Percentiles rank a stretch among this genome's conserved stretches.
Evolutionary conservation across 1,284 basidiomycete genomes (phyloP).

Genomic region (Hemileccinum hortonii): DNA sequence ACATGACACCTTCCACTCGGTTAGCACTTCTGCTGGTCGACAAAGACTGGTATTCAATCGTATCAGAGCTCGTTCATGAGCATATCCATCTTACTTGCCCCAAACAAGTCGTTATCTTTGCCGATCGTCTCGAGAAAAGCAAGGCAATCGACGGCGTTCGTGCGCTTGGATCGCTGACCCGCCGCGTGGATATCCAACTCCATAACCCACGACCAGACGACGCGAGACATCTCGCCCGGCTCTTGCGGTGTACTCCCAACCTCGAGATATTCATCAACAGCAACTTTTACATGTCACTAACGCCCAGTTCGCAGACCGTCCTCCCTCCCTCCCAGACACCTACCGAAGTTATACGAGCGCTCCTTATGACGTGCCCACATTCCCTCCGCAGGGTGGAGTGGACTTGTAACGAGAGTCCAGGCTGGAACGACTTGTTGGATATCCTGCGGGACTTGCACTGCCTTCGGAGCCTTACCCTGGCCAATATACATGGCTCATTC

Average conservation of each 20-base stretch:
- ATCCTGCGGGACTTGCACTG: constrained; percentile 21
- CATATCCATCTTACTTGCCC: constrained; percentile 39
- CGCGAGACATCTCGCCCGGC: constrained; percentile 30
- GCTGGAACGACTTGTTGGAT: constrained; percentile 28
- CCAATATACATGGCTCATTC: constrained; percentile 35
- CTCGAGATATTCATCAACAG: constrained; percentile 39
- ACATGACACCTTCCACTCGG: constrained; percentile 10
- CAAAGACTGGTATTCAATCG: constrained; percentile 35
- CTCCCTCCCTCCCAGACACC: constrained; percentile 25
- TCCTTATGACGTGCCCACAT: constrained; percentile 22
- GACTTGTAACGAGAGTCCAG: constrained; percentile 33
- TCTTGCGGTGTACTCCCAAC: constrained; percentile 38
- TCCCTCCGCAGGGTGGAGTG: constrained; percentile 32
- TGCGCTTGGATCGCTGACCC: constrained; percentile 39
- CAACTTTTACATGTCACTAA: constrained; percentile 30
- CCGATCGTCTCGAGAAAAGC: constrained; percentile 36
- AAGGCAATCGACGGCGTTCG: constrained; percentile 14
- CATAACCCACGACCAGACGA: constrained; percentile 28
- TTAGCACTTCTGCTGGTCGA: constrained; percentile 30
- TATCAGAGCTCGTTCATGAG: constrained; percentile 38
- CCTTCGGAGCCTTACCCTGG: constrained; percentile 35
- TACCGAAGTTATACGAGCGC: constrained; percentile 23
- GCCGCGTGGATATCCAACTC: constrained; percentile 40
- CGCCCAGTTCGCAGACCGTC: constrained; percentile 20
- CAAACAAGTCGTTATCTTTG: constrained; percentile 33